Evolutionary conservation across 129 eudicot genomes (phyloP).

Genomic region (Flaveria brownii): DNA sequence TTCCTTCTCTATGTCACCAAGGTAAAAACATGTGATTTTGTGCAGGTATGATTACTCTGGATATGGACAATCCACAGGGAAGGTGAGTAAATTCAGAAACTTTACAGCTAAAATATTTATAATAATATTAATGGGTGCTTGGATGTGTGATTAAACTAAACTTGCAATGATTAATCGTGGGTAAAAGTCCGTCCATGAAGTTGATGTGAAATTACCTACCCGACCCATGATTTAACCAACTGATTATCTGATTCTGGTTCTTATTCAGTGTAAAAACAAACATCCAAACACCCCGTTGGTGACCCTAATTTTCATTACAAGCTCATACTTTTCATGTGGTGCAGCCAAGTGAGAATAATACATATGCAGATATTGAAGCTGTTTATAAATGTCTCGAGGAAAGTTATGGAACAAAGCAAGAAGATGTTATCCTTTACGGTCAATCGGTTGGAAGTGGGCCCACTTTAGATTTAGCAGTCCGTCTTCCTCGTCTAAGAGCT

Average conservation of each 20-base stretch:
- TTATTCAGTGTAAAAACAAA: background rate
- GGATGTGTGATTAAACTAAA: background rate
- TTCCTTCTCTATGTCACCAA: background rate
- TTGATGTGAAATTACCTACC: background rate
- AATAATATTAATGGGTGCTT: constrained; percentile 7
- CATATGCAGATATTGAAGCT: constrained; percentile 97
- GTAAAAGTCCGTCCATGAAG: background rate
- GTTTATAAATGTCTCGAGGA: constrained; percentile 87
- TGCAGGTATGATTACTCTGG: constrained; percentile 95
- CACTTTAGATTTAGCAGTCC: constrained; percentile 82
- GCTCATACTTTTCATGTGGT: constrained; percentile 40
- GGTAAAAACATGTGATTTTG: constrained; percentile 25
- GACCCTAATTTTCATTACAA: constrained; percentile 13
- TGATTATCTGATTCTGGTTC: background rate
- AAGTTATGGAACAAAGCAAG: constrained; percentile 80
- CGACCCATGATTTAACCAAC: background rate
- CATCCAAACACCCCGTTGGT: background rate
- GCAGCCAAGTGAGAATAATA: constrained; percentile 96
- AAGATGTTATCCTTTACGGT: constrained; percentile 81
- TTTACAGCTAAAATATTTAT: constrained; percentile 18
- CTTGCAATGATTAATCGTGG: background rate
- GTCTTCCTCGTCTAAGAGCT: constrained; percentile 76
- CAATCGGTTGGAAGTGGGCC: constrained; percentile 99
- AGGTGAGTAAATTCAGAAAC: constrained; percentile 45
- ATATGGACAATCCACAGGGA: constrained; percentile 89